Percentiles rank a stretch among this genome's conserved stretches.
Evolutionary conservation across 2,329 filamentous ascomycete genomes (phyloP).

Genomic region (Camptophora hylomeconis): DNA sequence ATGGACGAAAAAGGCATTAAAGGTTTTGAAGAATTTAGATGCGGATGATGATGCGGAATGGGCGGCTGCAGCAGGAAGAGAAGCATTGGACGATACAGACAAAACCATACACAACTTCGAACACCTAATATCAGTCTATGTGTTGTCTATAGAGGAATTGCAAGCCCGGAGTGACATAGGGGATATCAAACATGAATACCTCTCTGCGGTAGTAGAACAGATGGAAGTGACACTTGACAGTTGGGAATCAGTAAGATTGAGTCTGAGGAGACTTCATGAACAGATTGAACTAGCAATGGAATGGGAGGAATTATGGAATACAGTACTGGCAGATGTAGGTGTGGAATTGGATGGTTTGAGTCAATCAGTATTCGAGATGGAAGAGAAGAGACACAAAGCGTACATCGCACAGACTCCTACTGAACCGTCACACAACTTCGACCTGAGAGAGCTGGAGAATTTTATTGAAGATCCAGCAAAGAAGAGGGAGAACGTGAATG

Average conservation of each 20-base stretch:
- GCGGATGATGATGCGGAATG: conserved; percentile 96
- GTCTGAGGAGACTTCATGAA: conserved; percentile 65
- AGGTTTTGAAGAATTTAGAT: conserved; percentile 78
- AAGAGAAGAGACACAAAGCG: conserved; percentile 76
- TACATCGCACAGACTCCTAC: conserved; percentile 53
- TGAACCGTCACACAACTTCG: conserved; percentile 45
- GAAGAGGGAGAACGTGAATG: conserved; percentile 38
- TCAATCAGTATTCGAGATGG: conserved; percentile 89
- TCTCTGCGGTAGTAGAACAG: conserved; percentile 64
- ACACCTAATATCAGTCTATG: conserved; percentile 79
- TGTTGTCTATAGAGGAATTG: conserved; percentile 83
- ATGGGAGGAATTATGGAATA: conserved; percentile 96
- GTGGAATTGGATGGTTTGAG: conserved; percentile 71
- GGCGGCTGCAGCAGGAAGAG: conserved; percentile 69
- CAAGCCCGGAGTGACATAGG: conserved; percentile 67
- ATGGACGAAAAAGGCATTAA: conserved; percentile 86
- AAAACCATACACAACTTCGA: conserved; percentile 72
- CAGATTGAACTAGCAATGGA: conserved; percentile 98
- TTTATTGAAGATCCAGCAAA: conserved; percentile 74
- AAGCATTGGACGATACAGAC: conserved; percentile 43
- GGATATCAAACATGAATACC: conserved; percentile 55
- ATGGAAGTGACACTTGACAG: conserved; percentile 79
- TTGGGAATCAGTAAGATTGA: conserved; percentile 70
- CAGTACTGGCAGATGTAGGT: conserved; percentile 83
- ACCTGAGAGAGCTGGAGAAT: conserved; percentile 81